These are phyloP conservation scores for Houttuynia cordata DNA, from an alignment of 164 flowering plant genomes.

Conservation along the genomic window DNA sequence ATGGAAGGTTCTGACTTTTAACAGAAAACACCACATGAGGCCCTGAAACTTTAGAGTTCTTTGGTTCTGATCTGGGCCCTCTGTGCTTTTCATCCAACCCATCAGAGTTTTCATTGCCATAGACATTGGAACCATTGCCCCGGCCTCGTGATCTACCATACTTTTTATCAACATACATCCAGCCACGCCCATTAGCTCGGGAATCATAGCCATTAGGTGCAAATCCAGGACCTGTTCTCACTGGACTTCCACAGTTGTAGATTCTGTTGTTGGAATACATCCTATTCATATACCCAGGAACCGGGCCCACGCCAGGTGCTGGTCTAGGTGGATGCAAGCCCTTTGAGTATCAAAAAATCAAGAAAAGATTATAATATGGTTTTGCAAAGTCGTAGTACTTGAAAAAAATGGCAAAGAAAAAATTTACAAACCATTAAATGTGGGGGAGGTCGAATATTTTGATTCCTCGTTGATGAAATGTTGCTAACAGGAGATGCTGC, in stretches of 20 bases:
- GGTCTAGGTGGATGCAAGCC: conserved; percentile 18
- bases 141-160: conserved; percentile 48
- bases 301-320: conserved; percentile 12
- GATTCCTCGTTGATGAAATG: conserved; percentile 32
- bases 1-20: conserved; percentile 35
- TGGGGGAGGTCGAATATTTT: conserved; percentile 32
- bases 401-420: not conserved
- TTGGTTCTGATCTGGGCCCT: conserved; percentile 69
- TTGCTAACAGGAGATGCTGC: conserved; percentile 25
- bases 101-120: conserved; percentile 52
- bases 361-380: not conserved
- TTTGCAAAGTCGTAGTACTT: not conserved
- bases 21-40: conserved; percentile 30
- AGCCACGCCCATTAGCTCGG: conserved; percentile 38
- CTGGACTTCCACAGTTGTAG: conserved; percentile 30
- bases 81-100: conserved; percentile 78
- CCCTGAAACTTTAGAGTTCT: conserved; percentile 37
- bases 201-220: conserved; percentile 24
- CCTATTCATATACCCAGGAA: conserved; percentile 28
- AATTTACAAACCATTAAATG: conserved; percentile 35
- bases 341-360: conserved; percentile 5
- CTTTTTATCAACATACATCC: conserved; percentile 48
- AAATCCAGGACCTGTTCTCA: conserved; percentile 21
- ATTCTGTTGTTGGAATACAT: conserved; percentile 31
- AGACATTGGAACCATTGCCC: conserved; percentile 35